These are phyloP conservation scores for Candida cerambycidarum DNA, from an alignment of 805 yeast genomes.

Conservation along the genomic window DNA sequence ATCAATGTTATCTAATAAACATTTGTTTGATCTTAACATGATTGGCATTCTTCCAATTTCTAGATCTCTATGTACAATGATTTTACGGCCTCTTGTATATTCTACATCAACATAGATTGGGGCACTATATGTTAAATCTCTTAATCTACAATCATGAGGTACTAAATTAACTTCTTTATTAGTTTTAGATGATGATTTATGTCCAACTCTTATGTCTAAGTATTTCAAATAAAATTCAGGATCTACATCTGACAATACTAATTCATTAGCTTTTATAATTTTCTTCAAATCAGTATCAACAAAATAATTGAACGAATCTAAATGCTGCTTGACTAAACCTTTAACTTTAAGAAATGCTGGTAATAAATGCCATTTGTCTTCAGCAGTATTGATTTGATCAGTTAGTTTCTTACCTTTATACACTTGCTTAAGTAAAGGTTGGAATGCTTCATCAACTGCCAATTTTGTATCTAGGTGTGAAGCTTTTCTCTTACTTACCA, in stretches of 20 bases:
- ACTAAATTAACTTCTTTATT: slow-evolving; percentile 63
- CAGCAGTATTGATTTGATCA: slow-evolving; percentile 86
- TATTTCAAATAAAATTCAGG: slow-evolving; percentile 95
- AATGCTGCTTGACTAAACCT: slow-evolving; percentile 94
- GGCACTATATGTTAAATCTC: slow-evolving; percentile 93
- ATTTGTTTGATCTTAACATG: slow-evolving; percentile 91
- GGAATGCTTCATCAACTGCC: slow-evolving; percentile 58
- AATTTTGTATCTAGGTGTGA: slow-evolving; percentile 9
- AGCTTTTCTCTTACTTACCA: slow-evolving; percentile 16
- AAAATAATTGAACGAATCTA: slow-evolving; percentile 96
- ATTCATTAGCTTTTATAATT: slow-evolving; percentile 87
- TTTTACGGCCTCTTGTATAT: slow-evolving; percentile 91
- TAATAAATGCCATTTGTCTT: slow-evolving; percentile 93
- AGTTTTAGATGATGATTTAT: slow-evolving; percentile 55
- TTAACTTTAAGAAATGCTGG: slow-evolving; percentile 96
- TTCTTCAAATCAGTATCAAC: slow-evolving; percentile 92
- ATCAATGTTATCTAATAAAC: slow-evolving; percentile 75
- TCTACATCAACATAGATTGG: slow-evolving; percentile 97
- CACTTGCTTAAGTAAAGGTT: slow-evolving; percentile 72
- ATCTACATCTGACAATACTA: slow-evolving; percentile 89
- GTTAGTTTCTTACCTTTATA: slow-evolving; percentile 85
- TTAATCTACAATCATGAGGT: slow-evolving; percentile 93
- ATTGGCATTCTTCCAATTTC: slow-evolving; percentile 99
- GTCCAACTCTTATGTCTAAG: slow-evolving; percentile 89
- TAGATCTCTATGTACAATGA: slow-evolving; percentile 83